phyloP scores from a whole-genome alignment of 257 asterid genomes.

The Galeopsis tetrahit region DNA sequence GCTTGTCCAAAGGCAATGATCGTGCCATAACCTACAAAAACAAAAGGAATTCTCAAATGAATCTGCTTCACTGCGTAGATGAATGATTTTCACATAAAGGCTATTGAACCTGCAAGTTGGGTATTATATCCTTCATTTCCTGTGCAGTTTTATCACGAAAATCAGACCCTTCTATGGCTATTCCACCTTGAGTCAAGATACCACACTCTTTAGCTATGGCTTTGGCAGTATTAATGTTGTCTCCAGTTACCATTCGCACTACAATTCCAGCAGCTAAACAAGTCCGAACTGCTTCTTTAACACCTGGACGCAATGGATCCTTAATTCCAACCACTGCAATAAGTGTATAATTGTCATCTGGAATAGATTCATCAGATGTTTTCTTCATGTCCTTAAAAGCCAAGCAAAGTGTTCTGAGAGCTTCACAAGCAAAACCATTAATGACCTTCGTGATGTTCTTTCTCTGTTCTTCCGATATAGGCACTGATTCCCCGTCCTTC shows the following conservation, averaged over 20 bases:
- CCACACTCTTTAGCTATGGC: conserved; percentile 91
- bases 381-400: conserved; percentile 57
- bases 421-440: conserved; percentile 61
- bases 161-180: conserved; percentile 76
- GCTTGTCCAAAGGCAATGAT: conserved; percentile 76
- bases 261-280: conserved; percentile 79
- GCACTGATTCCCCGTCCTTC: conserved; percentile 53
- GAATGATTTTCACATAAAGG: neutral
- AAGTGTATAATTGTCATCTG: conserved; percentile 60
- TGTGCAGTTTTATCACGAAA: conserved; percentile 58
- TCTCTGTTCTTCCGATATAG: conserved; percentile 54
- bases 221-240: conserved; percentile 79
- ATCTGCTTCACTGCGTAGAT: conserved; percentile 3
- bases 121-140: conserved; percentile 66
- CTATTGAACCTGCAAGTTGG: conserved; percentile 66
- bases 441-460: conserved; percentile 47
- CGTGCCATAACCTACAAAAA: conserved; percentile 71
- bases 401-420: conserved; percentile 75
- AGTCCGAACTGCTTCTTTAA: conserved; percentile 70
- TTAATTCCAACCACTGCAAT: conserved; percentile 73
- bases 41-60: neutral
- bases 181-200: conserved; percentile 67
- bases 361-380: conserved; percentile 43
- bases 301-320: conserved; percentile 84
- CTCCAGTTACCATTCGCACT: conserved; percentile 88